Percentiles rank a stretch among this genome's conserved stretches.
phyloP scores from a whole-genome alignment of 169 alveolate genomes.

The Plasmodium blacklocki region DNA sequence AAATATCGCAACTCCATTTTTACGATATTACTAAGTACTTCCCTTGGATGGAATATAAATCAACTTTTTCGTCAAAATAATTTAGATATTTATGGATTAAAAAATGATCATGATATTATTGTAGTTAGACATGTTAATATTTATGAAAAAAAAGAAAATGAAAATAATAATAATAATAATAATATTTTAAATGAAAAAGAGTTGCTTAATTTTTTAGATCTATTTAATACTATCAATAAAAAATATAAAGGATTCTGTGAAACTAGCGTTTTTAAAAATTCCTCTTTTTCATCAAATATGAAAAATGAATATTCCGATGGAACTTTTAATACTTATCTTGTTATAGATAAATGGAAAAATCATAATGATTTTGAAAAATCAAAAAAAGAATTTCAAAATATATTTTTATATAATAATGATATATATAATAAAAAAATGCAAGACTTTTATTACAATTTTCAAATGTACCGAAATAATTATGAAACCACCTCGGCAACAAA shows the following conservation, averaged over 20 bases:
- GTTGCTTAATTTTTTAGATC: conserved; percentile 30
- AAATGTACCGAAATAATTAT: conserved; percentile 48
- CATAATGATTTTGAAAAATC: conserved; percentile 54
- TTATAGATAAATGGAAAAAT: conserved; percentile 73
- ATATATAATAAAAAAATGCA: conserved; percentile 58
- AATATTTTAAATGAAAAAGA: conserved; percentile 51
- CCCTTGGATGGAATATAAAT: conserved; percentile 67
- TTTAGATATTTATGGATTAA: conserved; percentile 28
- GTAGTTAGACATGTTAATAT: conserved; percentile 62
- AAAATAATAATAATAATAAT: background rate
- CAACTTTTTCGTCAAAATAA: conserved; percentile 41
- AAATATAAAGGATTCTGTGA: conserved; percentile 67
- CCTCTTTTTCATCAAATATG: conserved; percentile 26
- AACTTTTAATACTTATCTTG: conserved; percentile 55
- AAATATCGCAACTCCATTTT: conserved; percentile 44
- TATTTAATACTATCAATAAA: conserved; percentile 27
- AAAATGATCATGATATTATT: conserved; percentile 34
- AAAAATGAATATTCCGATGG: conserved; percentile 32
- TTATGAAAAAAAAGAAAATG: conserved; percentile 29
- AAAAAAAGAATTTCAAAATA: conserved; percentile 38
- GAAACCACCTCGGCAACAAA: conserved; percentile 62
- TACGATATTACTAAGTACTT: conserved; percentile 21
- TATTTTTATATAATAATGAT: conserved; percentile 58
- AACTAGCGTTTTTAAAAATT: conserved; percentile 59
- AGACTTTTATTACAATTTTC: conserved; percentile 41